Percentiles rank a stretch among this genome's conserved stretches.
Conservation (phyloP, 192 early-diverging fungal genomes). For the Backusella macrospora region DNA sequence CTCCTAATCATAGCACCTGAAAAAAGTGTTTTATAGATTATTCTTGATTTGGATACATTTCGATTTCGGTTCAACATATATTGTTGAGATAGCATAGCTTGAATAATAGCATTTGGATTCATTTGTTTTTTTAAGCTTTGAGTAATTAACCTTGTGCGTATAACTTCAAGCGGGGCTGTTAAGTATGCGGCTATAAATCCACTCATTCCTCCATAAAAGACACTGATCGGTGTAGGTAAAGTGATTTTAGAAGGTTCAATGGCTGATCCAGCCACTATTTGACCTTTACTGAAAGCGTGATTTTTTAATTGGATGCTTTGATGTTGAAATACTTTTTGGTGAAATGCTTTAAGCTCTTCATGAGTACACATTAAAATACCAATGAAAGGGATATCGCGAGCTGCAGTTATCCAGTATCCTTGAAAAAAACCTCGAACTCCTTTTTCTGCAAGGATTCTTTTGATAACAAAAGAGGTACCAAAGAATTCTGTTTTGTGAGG, state of each 20-base stretch:
- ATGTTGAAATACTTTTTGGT: conserved; percentile 43
- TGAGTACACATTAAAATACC: conserved; percentile 77
- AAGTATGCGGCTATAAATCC: conserved; percentile 73
- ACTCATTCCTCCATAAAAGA: conserved; percentile 71
- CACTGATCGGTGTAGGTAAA: conserved; percentile 66
- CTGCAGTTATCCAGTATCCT: conserved; percentile 71
- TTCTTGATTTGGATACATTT: not conserved
- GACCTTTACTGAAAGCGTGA: conserved; percentile 19
- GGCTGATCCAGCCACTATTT: conserved; percentile 47
- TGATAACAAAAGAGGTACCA: conserved; percentile 52
- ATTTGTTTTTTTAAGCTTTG: conserved; percentile 31
- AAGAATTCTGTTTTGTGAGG: conserved; percentile 45
- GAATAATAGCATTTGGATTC: conserved; percentile 25
- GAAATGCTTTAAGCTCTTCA: conserved; percentile 71
- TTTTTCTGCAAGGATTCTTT: conserved; percentile 54
- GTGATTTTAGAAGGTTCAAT: conserved; percentile 57
- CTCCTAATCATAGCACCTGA: conserved; percentile 61
- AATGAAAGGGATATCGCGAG: conserved; percentile 80
- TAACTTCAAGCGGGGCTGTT: conserved; percentile 75
- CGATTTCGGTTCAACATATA: conserved; percentile 4
- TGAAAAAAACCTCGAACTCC: conserved; percentile 66
- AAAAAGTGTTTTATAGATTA: conserved; percentile 58
- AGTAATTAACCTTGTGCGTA: conserved; percentile 73
- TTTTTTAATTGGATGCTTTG: conserved; percentile 18
- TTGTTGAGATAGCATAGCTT: conserved; percentile 38